Conservation (phyloP, 129 eudicot species). For the Tagetes erecta region DNA sequence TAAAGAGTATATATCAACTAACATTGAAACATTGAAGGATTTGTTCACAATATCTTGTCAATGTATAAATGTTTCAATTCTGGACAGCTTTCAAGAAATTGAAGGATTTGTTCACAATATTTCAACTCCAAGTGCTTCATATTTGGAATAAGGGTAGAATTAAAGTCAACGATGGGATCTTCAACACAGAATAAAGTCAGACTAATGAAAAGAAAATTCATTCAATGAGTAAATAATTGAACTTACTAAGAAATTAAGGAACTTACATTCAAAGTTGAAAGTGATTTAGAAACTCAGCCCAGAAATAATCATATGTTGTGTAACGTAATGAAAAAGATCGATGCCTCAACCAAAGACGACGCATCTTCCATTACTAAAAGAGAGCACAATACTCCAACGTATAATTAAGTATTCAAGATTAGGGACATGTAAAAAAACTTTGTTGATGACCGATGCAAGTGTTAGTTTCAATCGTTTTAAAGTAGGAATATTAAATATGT, state of each 20-base stretch:
- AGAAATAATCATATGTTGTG: neutral
- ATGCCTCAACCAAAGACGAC: neutral
- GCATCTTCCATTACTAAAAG: conserved; percentile 10
- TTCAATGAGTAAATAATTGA: neutral
- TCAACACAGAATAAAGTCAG: neutral
- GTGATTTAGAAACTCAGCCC: conserved; percentile 9
- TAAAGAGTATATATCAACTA: too few species aligned
- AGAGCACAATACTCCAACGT: neutral
- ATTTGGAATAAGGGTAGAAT: neutral
- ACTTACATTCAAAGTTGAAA: neutral
- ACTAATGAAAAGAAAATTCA: neutral
- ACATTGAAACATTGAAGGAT: too few species aligned
- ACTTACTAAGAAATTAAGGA: neutral
- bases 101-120: neutral
- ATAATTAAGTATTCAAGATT: conserved; percentile 24
- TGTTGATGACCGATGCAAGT: neutral
- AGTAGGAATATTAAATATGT: conserved; percentile 13
- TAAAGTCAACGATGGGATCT: neutral
- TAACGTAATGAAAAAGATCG: neutral
- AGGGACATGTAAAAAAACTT: conserved; percentile 15
- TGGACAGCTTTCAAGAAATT: neutral
- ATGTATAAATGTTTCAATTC: conserved; percentile 1
- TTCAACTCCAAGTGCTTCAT: conserved; percentile 24
- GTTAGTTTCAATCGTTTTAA: conserved; percentile 19
- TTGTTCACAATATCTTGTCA: neutral